These are phyloP conservation scores for Mrakia hoshinonis DNA, from an alignment of 768 basidiomycete genomes.

Conservation along the genomic window DNA sequence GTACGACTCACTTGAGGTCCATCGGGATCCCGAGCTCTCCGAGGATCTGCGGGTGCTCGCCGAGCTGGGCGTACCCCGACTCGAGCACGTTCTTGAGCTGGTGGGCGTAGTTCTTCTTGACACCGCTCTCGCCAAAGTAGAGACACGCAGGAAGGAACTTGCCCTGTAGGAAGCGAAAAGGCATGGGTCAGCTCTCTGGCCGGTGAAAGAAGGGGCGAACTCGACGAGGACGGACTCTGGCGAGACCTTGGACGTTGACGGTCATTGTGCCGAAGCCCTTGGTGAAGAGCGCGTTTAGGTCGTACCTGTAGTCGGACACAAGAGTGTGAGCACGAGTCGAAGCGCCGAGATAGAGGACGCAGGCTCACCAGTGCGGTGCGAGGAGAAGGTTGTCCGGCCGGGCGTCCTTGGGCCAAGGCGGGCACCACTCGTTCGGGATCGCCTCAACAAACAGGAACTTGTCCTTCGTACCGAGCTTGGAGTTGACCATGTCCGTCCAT, in stretches of 20 bases:
- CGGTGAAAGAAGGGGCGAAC: conserved; percentile 24
- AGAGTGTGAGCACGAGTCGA: not conserved
- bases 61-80: conserved; percentile 57
- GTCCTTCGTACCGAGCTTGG: conserved; percentile 38
- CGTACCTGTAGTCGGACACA: conserved; percentile 56
- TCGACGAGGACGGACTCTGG: no score
- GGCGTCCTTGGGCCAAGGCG: conserved; percentile 61
- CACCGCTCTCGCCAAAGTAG: conserved; percentile 31
- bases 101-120: conserved; percentile 48
- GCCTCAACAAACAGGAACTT: conserved; percentile 64
- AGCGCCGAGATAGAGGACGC: conserved; percentile 36
- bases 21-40: conserved; percentile 94
- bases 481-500: conserved; percentile 10
- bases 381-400: conserved; percentile 58
- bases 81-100: conserved; percentile 75
- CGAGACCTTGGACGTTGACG: conserved; percentile 76
- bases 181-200: not conserved
- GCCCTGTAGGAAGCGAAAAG: conserved; percentile 49
- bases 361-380: conserved; percentile 61
- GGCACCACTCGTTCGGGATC: conserved; percentile 91
- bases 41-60: conserved; percentile 73
- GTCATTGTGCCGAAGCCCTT: conserved; percentile 58
- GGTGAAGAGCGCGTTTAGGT: conserved; percentile 74
- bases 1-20: conserved; percentile 76
- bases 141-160: conserved; percentile 53